A percentile compares a stretch with the other conserved stretches of the same genome.
Evolutionary conservation across 176 grass and related monocot genomes (phyloP).

Genomic region (Alopecurus myosuroides): DNA sequence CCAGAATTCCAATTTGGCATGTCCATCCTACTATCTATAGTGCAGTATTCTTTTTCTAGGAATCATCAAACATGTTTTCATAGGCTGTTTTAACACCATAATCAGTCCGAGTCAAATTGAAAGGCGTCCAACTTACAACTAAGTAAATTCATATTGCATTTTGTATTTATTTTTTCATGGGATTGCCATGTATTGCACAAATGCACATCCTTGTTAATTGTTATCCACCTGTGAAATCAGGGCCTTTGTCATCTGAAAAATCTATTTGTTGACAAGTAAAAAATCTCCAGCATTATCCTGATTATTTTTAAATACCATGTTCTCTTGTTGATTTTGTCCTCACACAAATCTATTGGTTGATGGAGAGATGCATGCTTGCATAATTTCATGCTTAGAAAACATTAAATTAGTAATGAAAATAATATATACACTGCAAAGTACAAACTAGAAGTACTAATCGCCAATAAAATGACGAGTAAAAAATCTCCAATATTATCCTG

Average conservation of each 20-base stretch:
- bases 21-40: not conserved
- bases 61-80: not conserved
- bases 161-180: not conserved
- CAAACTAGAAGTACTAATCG: not conserved
- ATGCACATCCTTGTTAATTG: not conserved
- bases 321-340: not conserved
- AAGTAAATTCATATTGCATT: not conserved
- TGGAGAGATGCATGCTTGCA: not conserved
- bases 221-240: not conserved
- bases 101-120: not conserved
- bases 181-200: not conserved
- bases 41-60: not conserved
- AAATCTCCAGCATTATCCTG: not conserved
- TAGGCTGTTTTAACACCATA: not conserved
- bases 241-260: not conserved
- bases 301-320: not conserved
- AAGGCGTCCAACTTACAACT: not conserved
- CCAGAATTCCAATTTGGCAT: not conserved
- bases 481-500: not conserved
- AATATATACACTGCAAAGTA: not conserved
- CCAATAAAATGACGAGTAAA: not conserved
- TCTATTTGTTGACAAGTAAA: not conserved
- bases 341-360: not conserved
- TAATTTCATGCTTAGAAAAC: not conserved
- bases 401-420: not conserved